Percentiles rank a stretch among this genome's conserved stretches.
These are phyloP conservation scores for Penicillium macrosclerotiorum DNA, from an alignment of 495 filamentous ascomycete genomes.

Conservation along the genomic window DNA sequence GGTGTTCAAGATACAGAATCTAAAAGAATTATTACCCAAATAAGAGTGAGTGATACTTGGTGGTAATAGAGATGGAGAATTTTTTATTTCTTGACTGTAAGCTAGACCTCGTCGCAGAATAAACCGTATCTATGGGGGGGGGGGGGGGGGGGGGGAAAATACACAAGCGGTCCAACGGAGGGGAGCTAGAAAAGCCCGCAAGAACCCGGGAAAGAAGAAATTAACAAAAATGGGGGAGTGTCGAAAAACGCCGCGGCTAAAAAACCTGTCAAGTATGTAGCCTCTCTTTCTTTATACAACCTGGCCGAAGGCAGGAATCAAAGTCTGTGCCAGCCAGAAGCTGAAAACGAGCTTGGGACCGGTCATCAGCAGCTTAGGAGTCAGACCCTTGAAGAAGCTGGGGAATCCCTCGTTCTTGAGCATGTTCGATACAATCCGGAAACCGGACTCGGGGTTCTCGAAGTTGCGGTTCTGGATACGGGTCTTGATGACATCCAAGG, in stretches of 20 bases:
- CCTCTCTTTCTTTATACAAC: conserved; percentile 43
- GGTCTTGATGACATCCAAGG: conserved; percentile 98
- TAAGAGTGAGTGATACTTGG: too few species aligned
- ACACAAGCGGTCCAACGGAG: conserved; percentile 13
- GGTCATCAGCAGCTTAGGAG: conserved; percentile 97
- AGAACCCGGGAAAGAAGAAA: conserved; percentile 8
- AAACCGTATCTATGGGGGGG: conserved; percentile 19
- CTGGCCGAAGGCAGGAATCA: conserved; percentile 72
- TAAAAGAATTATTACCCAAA: too few species aligned
- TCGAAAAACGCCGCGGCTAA: conserved; percentile 22
- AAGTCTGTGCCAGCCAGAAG: conserved; percentile 97
- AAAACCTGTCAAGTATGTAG: conserved; percentile 16
- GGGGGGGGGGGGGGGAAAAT: conserved; percentile 15
- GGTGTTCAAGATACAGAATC: too few species aligned
- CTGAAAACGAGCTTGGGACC: conserved; percentile 98
- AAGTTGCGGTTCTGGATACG: conserved; percentile 99
- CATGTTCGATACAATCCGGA: conserved; percentile 90
- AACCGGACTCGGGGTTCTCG: conserved; percentile 91
- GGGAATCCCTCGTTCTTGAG: conserved; percentile 77
- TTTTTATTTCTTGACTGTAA: conserved; percentile 8
- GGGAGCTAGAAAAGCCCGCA: conserved; percentile 5
- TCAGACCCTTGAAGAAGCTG: conserved; percentile 96
- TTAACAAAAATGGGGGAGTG: conserved; percentile 12
- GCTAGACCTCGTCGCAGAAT: conserved; percentile 14
- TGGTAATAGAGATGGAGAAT: background rate